phyloP scores from a whole-genome alignment of 2,329 filamentous ascomycete species.

The Calonectria leucothoes region DNA sequence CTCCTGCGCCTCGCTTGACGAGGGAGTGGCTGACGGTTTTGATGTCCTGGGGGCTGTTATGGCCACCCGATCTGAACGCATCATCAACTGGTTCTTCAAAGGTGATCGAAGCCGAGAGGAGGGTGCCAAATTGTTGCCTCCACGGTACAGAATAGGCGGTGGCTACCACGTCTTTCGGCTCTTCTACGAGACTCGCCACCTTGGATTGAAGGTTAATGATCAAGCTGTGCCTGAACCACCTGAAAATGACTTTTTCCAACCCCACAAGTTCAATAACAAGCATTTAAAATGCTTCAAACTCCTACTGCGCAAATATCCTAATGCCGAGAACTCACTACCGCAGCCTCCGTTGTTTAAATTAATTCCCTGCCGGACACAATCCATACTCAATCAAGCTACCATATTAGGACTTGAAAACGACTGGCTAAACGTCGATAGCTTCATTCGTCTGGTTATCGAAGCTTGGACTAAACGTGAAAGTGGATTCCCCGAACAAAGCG shows the following conservation, averaged over 20 bases:
- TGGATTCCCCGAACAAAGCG: background rate
- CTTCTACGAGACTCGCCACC: background rate
- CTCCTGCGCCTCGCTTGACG: background rate
- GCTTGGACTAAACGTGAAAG: background rate
- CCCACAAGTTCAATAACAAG: too few species aligned
- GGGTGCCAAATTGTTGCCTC: background rate
- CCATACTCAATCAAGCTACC: background rate
- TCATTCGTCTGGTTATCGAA: background rate
- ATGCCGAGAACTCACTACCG: too few species aligned
- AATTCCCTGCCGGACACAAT: background rate
- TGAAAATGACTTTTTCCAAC: too few species aligned
- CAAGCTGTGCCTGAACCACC: too few species aligned
- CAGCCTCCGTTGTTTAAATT: too few species aligned
- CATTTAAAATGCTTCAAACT: too few species aligned
- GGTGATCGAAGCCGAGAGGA: background rate
- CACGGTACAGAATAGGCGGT: background rate
- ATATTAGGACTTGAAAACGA: background rate
- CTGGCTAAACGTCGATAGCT: background rate
- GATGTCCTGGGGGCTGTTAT: background rate
- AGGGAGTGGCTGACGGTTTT: background rate
- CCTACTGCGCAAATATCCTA: too few species aligned
- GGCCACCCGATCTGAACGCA: background rate
- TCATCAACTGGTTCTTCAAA: background rate
- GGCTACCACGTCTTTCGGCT: background rate
- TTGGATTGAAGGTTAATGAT: too few species aligned